A percentile compares a stretch with the other conserved stretches of the same genome.
phyloP scores from a whole-genome alignment of 2,329 filamentous ascomycete genomes.

The Lasiodiplodia citricola region DNA sequence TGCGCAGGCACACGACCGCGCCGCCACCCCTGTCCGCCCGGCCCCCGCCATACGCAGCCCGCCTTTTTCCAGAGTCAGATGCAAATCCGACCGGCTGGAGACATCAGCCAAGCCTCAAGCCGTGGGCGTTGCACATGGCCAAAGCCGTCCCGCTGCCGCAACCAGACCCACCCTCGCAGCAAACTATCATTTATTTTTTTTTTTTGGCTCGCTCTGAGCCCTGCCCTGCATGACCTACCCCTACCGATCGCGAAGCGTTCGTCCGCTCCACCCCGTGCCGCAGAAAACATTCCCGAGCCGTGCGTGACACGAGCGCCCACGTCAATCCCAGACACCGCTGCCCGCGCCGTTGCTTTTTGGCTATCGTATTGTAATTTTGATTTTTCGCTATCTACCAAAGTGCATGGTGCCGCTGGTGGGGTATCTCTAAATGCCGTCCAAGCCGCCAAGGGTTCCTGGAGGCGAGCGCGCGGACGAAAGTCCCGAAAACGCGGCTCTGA shows the following conservation, averaged over 20 bases:
- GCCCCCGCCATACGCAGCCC: slow-evolving; percentile 15
- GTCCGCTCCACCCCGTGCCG: slow-evolving; percentile 8
- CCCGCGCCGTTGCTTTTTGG: background rate
- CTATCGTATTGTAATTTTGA: slow-evolving; percentile 10
- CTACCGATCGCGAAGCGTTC: slow-evolving; percentile 12
- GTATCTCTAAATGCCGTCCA: slow-evolving; percentile 15
- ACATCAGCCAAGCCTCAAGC: slow-evolving; percentile 21
- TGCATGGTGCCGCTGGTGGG: slow-evolving; percentile 10
- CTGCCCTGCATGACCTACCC: slow-evolving; percentile 17
- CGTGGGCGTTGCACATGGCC: slow-evolving; percentile 23
- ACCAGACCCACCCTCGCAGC: slow-evolving; percentile 10
- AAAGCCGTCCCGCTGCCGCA: slow-evolving; percentile 20
- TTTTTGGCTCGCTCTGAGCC: background rate
- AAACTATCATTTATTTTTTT: slow-evolving; percentile 9
- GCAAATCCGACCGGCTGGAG: slow-evolving; percentile 18
- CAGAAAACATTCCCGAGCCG: slow-evolving; percentile 12
- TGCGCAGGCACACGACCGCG: slow-evolving; percentile 7
- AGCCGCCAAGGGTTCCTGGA: background rate
- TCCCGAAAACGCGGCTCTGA: slow-evolving; percentile 10
- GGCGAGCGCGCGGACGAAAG: slow-evolving; percentile 12
- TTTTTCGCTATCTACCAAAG: slow-evolving; percentile 20
- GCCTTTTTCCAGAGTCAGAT: slow-evolving; percentile 19
- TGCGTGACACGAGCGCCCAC: slow-evolving; percentile 5
- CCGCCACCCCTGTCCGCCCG: slow-evolving; percentile 4
- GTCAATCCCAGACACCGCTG: slow-evolving; percentile 5